Base-by-base conservation (phyloP, 805 yeast species). In the Hanseniaspora jakobsenii region DNA sequence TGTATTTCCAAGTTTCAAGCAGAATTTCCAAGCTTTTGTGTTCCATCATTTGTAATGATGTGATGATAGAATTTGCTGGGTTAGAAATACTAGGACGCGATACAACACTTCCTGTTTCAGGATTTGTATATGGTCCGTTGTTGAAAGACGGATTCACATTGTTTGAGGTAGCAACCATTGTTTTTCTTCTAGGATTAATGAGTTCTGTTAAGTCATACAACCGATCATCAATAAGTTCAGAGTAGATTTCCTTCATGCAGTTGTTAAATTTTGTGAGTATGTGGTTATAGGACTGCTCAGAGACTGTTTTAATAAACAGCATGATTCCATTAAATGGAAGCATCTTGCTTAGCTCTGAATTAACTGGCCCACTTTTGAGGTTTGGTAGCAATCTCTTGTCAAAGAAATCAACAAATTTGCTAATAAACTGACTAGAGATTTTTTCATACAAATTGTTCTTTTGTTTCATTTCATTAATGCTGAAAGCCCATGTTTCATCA, bases 391-490 rank as follows among this genome's bases (percentile, higher is more conserved):
- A 64, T 3, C 53, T 47, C 12, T 62, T 63, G 17, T 38, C 27
- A 49, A 78, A 61, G 38, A 69, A 76, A 1, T 40, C 49, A 12
- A 56, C 65, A 47, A 75, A 67, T 49, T 71, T 66, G 16, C 55
- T 58, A 27, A 74, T 57, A 53, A 85, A 81, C 4, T 64, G 60
- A 2, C 56, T 52, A 1, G 80, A 67, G 1, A 76, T 76, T 17
- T 62, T 56, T 52, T 78, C 83, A 55, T 80, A 82, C 4, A 66
- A 69, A 13, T 66, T 63, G 47, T 75, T 70, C 53, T 80, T 77
- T 53, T 82, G 85, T 48, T 68, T 69, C 84, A 85, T 80, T 16
- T 72, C 69, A 30, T 77, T 75, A 48, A 80, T 57, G 44, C 32
- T 41, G n/a, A 27, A 26, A 21, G 36, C 38, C 45, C 45, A 41